Evolutionary conservation across 805 yeast genomes (phyloP).

Genomic region (Yamadazyma ubonensis): DNA sequence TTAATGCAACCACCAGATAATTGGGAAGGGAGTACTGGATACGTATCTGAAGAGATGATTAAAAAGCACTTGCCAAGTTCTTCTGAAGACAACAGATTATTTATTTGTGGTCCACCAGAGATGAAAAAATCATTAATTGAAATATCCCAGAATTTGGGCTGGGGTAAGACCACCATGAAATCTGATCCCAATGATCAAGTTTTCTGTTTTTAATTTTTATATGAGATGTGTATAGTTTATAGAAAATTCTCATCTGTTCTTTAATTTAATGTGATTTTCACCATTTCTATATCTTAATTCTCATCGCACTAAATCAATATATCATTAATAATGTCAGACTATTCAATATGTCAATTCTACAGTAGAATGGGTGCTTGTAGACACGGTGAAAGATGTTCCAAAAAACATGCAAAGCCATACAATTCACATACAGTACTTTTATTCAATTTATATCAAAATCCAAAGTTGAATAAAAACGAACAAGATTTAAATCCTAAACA

Average conservation of each 20-base stretch:
- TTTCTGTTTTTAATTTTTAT: constrained; percentile 50
- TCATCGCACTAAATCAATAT: not conserved
- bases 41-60: constrained; percentile 58
- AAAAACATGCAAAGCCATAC: constrained; percentile 67
- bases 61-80: constrained; percentile 52
- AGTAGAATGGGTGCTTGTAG: constrained; percentile 88
- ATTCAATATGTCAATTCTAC: constrained; percentile 54
- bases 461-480: constrained; percentile 41
- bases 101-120: constrained; percentile 74
- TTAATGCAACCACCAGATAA: constrained; percentile 43
- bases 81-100: constrained; percentile 50
- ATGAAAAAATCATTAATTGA: constrained; percentile 57
- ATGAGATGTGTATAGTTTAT: no score
- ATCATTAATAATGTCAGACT: constrained; percentile 4
- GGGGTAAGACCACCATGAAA: constrained; percentile 49
- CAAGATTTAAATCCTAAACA: constrained; percentile 35
- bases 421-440: constrained; percentile 64
- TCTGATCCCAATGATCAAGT: constrained; percentile 54
- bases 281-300: not conserved
- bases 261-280: constrained; percentile 5
- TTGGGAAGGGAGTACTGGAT: constrained; percentile 64
- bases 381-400: constrained; percentile 85
- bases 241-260: no score
- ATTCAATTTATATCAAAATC: constrained; percentile 63
- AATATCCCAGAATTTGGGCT: constrained; percentile 59